Percentiles rank a stretch among this genome's conserved stretches.
These are phyloP conservation scores for Pyracantha coccinea DNA, from an alignment of 331 rosid genomes.

Conservation along the genomic window DNA sequence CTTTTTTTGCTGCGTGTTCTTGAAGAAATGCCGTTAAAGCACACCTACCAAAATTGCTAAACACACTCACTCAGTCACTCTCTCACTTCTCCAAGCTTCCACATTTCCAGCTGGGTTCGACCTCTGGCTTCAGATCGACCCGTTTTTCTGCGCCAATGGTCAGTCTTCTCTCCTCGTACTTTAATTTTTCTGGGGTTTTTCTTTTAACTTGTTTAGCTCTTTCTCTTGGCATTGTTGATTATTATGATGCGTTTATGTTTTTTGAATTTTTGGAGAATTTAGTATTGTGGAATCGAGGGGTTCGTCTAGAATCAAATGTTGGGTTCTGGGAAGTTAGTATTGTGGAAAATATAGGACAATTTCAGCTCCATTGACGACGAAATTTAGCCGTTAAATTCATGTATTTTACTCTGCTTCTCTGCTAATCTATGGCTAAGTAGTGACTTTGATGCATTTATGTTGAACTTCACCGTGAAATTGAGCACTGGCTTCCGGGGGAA, in stretches of 20 bases:
- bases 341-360: background rate
- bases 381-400: background rate
- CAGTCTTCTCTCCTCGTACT: background rate
- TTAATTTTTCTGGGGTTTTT: background rate
- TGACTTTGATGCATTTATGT: background rate
- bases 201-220: background rate
- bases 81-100: background rate
- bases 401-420: background rate
- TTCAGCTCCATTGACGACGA: background rate
- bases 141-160: background rate
- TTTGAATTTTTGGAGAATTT: background rate
- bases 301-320: background rate
- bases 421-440: background rate
- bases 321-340: background rate
- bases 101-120: background rate
- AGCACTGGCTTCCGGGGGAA: background rate
- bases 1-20: slow-evolving; percentile 28
- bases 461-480: background rate
- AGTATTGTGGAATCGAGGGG: background rate
- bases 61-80: background rate
- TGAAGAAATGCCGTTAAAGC: slow-evolving; percentile 74
- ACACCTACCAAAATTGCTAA: background rate
- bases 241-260: background rate
- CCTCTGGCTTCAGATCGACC: background rate
- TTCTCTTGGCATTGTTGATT: background rate